Evolutionary conservation across 495 filamentous ascomycete species (phyloP), one percentile per base, ranked within the genome.

Genomic region (Hypoxylon crocopeplum): DNA sequence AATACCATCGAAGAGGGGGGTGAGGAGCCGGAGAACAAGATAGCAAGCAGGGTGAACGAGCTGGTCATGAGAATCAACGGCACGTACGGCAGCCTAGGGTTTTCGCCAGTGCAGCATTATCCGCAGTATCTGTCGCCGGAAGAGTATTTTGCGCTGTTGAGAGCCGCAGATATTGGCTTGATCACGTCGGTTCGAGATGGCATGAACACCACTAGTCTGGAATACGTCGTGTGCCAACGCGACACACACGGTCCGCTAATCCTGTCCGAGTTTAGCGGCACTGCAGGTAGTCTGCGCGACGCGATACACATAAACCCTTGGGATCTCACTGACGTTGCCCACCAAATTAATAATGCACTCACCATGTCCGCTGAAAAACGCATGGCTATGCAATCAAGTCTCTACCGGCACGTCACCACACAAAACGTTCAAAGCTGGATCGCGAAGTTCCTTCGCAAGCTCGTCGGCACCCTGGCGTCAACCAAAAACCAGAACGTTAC

Each of bases 301-400:
- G 93, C 93, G 17, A 89, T 96, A 54, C 90, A 95, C 67, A 94
- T 97, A 73, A 97, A 97, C 73, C 93, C 93, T 2, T 96, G 92
- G 88, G 91, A 96, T 62, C 77, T 92, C 16, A 82, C 80, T 13
- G 91, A 87, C 11, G 91, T 96, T 17, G 92, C 93, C 7, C 80
- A 83, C 32, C 81, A 88, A 40, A 93, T 97, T 68, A 82, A 93
- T 58, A 73, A 84, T 53, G 93, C 92, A 1, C 75, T 97, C 57
- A 84, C 76, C 5, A 91, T 95, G 88, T 75, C 84, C 2, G 64
- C 78, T 1, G 81, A 84, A 2, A 77, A 84, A 51, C 89, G 88
- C 33, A 72, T 77, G 41, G 66, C 69, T 2, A 82, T 83, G 68
- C 80, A 88, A 55, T 62, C 72, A 10, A 82, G 81, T 57, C 83